Evolutionary conservation across 345 rosid genomes (phyloP), one percentile per base, ranked within the genome.

Genomic region (Boechera retrofracta): DNA sequence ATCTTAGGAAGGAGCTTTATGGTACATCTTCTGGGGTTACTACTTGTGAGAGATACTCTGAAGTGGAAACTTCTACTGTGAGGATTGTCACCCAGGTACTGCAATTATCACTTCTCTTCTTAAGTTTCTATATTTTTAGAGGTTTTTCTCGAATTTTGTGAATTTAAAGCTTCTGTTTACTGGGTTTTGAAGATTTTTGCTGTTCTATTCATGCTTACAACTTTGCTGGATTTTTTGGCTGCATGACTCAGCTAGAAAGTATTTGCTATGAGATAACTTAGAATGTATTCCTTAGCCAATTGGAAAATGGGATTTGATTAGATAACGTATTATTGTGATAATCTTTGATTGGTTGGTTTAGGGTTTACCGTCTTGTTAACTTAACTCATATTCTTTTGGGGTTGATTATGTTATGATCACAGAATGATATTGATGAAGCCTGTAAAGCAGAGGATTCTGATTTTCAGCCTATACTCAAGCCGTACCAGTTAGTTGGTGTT

Each of bases 401-500:
- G 42, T 69, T 77, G 42, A 1, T 56, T 63, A 5, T 69, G 44
- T 63, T 65, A n/a, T 70, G 71, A 45, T 73, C 51, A 67, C 91
- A 92, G 97, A 83, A 76, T 67, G 99, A 89, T 91, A 84, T 95
- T 60, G 89, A 87, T 81, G 87, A 79, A 44, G 99, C 97, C 3
- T 91, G 99, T 69, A 84, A 85, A 60, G 87, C 59, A 15, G 86
- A 71, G 71, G 98, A 87, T 79, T 86, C 89, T 29, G 89, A 85
- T 81, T 91, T 87, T 81, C 91, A 89, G 87, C 97, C 96, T 44
- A 69, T 92, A 75, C 93, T 95, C 76, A 92, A 92, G 82, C 98
- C 98, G 48, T 92, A 92, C 69, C 97, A 95, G 79, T 85, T 95
- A 38, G 97, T 91, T 73, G 99, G 98, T 60, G 98, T 95, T 72